Evolutionary conservation across 169 alveolate genomes (phyloP), one percentile per base, ranked within the genome.

Genomic region (Plasmodium chabaudi): DNA sequence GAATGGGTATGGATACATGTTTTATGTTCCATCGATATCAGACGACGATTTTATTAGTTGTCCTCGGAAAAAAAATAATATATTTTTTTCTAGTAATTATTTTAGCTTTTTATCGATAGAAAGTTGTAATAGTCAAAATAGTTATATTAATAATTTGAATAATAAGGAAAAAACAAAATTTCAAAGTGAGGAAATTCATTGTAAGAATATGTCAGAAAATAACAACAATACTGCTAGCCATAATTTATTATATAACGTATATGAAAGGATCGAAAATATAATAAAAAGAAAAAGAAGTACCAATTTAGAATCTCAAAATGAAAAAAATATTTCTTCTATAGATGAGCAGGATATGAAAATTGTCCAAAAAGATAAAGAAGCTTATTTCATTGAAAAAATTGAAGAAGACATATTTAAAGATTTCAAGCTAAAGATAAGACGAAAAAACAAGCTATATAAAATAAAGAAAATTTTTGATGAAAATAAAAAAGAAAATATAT

Each of bases 1-100:
- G 88, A 34, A 59, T 61, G 88, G 88, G 0, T 61, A 74, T 53
- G 88, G 88, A 13, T 74, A 74, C 21, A 74, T 74, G 56, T 74
- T 74, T 74, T 61, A 51, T 55, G 55, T 25, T 21, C 19, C 53
- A 17, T 46, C 74, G 53, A 46, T 63, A 60, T 12, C 13, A 17
- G 74, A 74, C 46, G 60, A 2, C 0, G 49, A 15, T 27, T 34
- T 34, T 34, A 34, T 34, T 34, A 3, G 42, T 34, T 34, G 42
- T 3, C 7, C 42, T 34, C 21, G 21, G n/a, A 63, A 39, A 0
- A 51, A 60, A 74, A 55, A 74, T 9, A 60, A 61, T 12, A 61
- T 19, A 23, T 27, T 49, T 12, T 4, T 6, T 13, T 15, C 53
- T 19, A 21, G n/a, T 51, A 74, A 46, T 13, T 23, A 46, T 15